Base-by-base conservation (phyloP, 2,329 filamentous ascomycete species). In the Nigrospora osmanthi region DNA sequence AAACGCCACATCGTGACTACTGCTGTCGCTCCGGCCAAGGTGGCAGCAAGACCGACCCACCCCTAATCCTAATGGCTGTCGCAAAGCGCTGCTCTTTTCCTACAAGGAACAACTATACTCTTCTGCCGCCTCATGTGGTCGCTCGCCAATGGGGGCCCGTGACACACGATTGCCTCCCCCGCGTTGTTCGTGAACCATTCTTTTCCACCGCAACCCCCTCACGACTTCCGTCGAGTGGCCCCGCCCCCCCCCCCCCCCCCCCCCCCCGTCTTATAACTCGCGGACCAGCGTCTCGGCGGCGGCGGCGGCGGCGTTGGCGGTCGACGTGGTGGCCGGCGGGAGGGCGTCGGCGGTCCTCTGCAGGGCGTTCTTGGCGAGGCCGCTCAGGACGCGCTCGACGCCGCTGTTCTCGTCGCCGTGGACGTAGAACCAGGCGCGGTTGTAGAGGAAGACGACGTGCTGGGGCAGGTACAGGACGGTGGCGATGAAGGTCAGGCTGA, bases 391-490 rank as follows among this genome's bases (percentile, higher is more conserved):
- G 35, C 36, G 35, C 42, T 28, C 44, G 34, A 34, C 41, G 28
- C 50, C 47, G 45, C 51, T 52, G 47, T 73, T 75, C 55, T 80
- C 76, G 60, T 95, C 89, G 54, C 93, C 93, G 52, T 84, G 83
- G 65, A 89, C 87, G 74, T 98, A 98, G 74, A 96, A 98, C 80
- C 88, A 95, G 44, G 89, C 83, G 61, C 91, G 86, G 61, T 82
- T 81, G 60, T 84, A 79, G 57, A 98, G 83, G 62, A 88, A 85
- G 58, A 80, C 76, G 58, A 97, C 71, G 70, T 97, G 91, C 59
- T 94, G 85, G 11, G 93, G 93, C 15, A 98, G 87, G 73, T 98
- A 98, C 52, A 97, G 81, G 52, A 87, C 85, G 43, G 83, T 83
- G 54, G 89, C 93, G 61, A 94, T 89, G 58, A 87, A 76, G 58